Base-by-base conservation (phyloP, 768 basidiomycete species). In the Pleurotus cornucopiae region DNA sequence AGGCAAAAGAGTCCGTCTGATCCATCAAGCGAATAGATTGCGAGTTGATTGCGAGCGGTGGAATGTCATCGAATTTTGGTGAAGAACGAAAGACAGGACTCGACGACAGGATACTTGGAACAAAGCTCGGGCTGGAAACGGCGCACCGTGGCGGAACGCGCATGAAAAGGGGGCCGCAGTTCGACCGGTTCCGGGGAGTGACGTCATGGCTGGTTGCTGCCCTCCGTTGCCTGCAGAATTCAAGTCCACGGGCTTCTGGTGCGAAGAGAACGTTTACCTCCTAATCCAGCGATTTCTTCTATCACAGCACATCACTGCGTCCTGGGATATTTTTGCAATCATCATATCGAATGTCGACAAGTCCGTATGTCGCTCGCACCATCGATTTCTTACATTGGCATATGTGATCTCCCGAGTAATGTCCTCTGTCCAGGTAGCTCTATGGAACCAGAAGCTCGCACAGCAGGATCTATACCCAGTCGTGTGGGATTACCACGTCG, bases 401-500 rank as follows among this genome's bases (percentile, higher is more conserved):
- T 46, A 23, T 45, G 13, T 43, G 37, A 18, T 34, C 21, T 46
- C 23, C 40, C 40, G n/a, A 39, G 40, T 21, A 49, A 34, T 56
- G 49, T 34, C 30, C 30, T 34, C 30, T 34, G 30, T 55, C 26
- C 60, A 88, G 87, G 82, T 87, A 37, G 84, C 83, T 23, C 64
- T 90, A 45, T 87, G 83, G 82, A 73, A 72, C 56, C 88, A 88
- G 67, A 80, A 77, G 60, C 70, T 68, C 23, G 73, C 76, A 11
- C 58, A 57, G 13, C 63, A 67, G 13, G 64, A 61, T 25, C 69
- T 69, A 37, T 61, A 54, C 2, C 67, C 78, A 41, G 77, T 88
- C 16, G 67, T 89, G 41, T 89, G 87, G 87, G 88, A 90, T 65
- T 89, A 90, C 67, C 88, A 89, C 63, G 86, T 85, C 61, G 68